Evolutionary conservation across 805 yeast species (phyloP).

Genomic region (Candida piceae): DNA sequence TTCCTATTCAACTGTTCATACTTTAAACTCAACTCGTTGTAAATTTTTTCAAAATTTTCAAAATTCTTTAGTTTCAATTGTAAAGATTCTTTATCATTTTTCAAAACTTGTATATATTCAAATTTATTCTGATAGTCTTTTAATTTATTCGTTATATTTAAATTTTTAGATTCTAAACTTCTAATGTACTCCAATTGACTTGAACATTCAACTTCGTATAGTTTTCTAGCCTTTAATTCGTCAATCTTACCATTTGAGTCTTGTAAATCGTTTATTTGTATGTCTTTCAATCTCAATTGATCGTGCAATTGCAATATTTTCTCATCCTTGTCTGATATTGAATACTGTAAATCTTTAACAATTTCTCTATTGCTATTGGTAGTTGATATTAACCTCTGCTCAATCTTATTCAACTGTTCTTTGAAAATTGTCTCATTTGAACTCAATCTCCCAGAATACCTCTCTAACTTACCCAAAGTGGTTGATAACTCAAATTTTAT

Average conservation of each 20-base stretch:
- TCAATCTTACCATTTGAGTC: constrained; percentile 7
- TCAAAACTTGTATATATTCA: constrained; percentile 44
- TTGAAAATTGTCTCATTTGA: no score
- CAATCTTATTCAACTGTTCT: no score
- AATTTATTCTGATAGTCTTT: constrained; percentile 43
- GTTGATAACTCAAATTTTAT: constrained; percentile 6
- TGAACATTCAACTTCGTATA: constrained; percentile 27
- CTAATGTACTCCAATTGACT: constrained; percentile 41
- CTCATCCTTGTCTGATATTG: constrained; percentile 3
- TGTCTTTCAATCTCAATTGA: constrained; percentile 9
- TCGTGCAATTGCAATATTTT: constrained; percentile 21
- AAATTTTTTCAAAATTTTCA: constrained; percentile 39
- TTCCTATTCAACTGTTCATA: constrained; percentile 43
- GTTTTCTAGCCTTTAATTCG: constrained; percentile 27
- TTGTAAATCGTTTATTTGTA: constrained; percentile 8
- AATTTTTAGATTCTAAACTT: constrained; percentile 46
- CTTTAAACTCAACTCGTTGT: constrained; percentile 46
- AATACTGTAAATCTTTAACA: constrained; percentile 1
- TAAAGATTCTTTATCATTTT: constrained; percentile 47
- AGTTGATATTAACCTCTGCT: no score
- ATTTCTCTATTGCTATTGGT: background rate
- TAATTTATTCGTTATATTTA: constrained; percentile 49
- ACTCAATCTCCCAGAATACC: no score
- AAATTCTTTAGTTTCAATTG: constrained; percentile 33
- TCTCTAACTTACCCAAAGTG: no score